Conservation (phyloP, 1,139 yeast genomes). For the Yarrowia galli region DNA sequence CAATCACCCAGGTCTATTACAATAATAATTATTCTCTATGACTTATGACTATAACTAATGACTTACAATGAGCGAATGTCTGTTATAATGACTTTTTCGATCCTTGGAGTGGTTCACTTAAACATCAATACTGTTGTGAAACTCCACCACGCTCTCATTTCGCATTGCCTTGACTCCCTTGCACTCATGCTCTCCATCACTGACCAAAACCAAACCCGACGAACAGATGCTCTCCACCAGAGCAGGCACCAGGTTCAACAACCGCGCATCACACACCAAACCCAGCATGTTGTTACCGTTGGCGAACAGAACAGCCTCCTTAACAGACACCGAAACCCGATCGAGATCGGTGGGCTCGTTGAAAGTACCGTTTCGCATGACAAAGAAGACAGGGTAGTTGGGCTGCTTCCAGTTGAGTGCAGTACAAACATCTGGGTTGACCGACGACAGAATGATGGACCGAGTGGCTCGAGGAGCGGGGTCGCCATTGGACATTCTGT, state of each 20-base stretch:
- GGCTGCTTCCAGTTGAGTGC: conserved; percentile 98
- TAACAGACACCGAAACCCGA: conserved; percentile 60
- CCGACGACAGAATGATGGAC: conserved; percentile 70
- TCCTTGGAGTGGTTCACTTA: conserved; percentile 1
- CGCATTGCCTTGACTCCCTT: conserved; percentile 40
- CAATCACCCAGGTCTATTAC: neutral
- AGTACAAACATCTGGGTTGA: conserved; percentile 88
- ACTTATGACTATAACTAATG: conserved; percentile 10
- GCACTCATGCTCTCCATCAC: conserved; percentile 52
- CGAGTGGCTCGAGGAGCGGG: conserved; percentile 39
- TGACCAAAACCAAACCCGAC: conserved; percentile 82
- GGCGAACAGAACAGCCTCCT: conserved; percentile 75
- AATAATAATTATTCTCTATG: conserved; percentile 15
- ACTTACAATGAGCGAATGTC: conserved; percentile 20
- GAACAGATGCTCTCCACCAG: conserved; percentile 77
- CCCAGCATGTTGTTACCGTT: conserved; percentile 85
- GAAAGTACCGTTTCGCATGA: conserved; percentile 58
- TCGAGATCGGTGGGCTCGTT: conserved; percentile 53
- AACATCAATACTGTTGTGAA: conserved; percentile 35
- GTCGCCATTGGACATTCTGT: conserved; percentile 38
- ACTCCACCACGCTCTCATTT: conserved; percentile 30
- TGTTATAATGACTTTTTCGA: conserved; percentile 16
- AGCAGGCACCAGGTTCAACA: conserved; percentile 76
- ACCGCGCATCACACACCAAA: conserved; percentile 72
- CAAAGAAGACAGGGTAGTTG: conserved; percentile 90